Conservation (phyloP, 2,329 filamentous ascomycete genomes). For the Clarireedia paspali region DNA sequence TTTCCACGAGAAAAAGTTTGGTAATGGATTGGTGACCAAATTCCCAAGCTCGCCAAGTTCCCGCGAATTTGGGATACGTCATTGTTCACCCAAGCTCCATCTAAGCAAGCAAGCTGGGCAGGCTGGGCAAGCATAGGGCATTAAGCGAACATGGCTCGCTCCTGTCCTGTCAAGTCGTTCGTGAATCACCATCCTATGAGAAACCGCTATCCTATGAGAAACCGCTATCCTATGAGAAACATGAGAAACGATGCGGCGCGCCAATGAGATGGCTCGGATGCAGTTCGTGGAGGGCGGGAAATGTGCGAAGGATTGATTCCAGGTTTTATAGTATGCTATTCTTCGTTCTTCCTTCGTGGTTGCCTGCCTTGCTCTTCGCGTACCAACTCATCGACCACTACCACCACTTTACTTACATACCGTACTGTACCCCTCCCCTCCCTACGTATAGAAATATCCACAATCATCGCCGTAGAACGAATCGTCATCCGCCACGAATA, state of each 20-base stretch:
- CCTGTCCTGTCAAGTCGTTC: no score
- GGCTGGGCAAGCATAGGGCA: no score
- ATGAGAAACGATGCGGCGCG: no score
- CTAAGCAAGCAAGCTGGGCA: no score
- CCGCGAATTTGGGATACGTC: no score
- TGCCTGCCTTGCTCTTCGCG: not conserved
- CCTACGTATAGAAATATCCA: not conserved
- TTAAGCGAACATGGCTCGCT: no score
- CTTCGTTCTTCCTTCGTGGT: not conserved
- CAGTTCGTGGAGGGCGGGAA: not conserved
- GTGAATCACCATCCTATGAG: no score
- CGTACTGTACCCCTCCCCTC: not conserved
- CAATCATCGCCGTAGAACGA: not conserved
- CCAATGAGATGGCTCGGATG: no score
- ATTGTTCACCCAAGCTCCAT: no score
- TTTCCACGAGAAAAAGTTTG: not conserved
- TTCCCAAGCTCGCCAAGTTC: no score
- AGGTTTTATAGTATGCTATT: not conserved
- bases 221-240: no score
- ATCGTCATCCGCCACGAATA: constrained; percentile 7
- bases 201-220: no score
- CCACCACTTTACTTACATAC: not conserved
- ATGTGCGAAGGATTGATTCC: not conserved
- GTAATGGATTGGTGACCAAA: not conserved
- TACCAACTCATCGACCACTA: not conserved